Evolutionary conservation across 148 eudicot species (phyloP), one percentile per base, ranked within the genome.

Genomic region (Rhododendron ovatum): DNA sequence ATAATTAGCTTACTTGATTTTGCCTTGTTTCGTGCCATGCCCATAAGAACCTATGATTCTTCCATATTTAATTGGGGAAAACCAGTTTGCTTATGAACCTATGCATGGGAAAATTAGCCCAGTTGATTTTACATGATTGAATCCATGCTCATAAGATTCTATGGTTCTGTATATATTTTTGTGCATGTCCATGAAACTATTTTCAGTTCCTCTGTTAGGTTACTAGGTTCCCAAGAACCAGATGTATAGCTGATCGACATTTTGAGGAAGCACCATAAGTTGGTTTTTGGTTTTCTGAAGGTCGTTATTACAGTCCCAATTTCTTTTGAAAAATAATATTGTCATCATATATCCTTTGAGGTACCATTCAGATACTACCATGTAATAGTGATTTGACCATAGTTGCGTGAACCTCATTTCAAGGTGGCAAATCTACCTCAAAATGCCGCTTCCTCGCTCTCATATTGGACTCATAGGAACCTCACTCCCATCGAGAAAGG

Each of bases 91-190:
- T 67, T 11, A 12, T 11, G 12, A n/a, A 22, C 14, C 5, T 28
- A 15, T 41, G 20, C 65, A 51, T 71, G 20, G 28, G 15, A 41
- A 71, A 71, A n/a, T 73, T 9, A 53, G 39, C 45, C 24, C 37
- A 10, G 22, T 75, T 74, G 28, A 35, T 84, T 84, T 84, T 84
- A 75, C 20, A 6, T 74, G 53, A 78, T 84, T 50, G 37, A 41
- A 45, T 41, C 50, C 14, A 78, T 78, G 28, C 53, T 45, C 14
- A 33, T 37, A 37, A 35, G 78, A 75, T 75, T 24, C 78, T 37
- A 75, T 75, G 24, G 24, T 37, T 37, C 41, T 75, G 78, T 75
- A 35, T 17, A 20, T 77, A 7, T 41, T 39, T 77, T 18, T 77
- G 48, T 76, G 80, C 50, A 77, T 77, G 80, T 76, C 80, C 13